Evolutionary conservation across 2,329 filamentous ascomycete genomes (phyloP).

Genomic region (Zasmidium angulare): DNA sequence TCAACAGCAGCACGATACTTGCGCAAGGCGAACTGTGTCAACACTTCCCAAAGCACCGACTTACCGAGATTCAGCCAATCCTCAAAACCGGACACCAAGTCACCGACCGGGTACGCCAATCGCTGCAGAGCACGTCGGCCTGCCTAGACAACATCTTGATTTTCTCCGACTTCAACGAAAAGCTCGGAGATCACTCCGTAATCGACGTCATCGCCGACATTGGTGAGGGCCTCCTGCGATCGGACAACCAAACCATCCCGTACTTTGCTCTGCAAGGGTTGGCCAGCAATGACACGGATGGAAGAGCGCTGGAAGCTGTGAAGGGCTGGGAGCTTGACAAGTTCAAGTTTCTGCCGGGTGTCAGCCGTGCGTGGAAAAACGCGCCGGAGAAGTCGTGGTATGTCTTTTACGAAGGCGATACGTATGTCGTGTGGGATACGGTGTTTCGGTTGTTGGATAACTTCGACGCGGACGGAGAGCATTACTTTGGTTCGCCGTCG

Average conservation of each 20-base stretch:
- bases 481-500: constrained; percentile 20
- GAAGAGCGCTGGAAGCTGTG: not conserved
- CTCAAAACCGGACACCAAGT: constrained; percentile 54
- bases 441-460: constrained; percentile 15
- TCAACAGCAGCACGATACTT: constrained; percentile 11
- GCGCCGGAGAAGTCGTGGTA: constrained; percentile 52
- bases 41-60: constrained; percentile 41
- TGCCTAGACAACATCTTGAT: constrained; percentile 51
- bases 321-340: constrained; percentile 53
- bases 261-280: constrained; percentile 18
- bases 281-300: constrained; percentile 15
- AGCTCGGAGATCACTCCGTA: constrained; percentile 37
- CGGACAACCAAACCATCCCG: constrained; percentile 15
- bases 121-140: constrained; percentile 54
- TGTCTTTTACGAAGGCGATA: constrained; percentile 56
- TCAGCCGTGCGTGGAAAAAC: constrained; percentile 49
- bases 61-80: constrained; percentile 47
- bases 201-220: constrained; percentile 51
- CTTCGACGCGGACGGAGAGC: constrained; percentile 15
- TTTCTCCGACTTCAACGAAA: constrained; percentile 50
- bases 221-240: constrained; percentile 32
- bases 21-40: constrained; percentile 37
- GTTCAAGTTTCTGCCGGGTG: constrained; percentile 55
- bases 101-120: constrained; percentile 44
- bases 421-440: constrained; percentile 46